Evolutionary conservation across 2,329 filamentous ascomycete genomes (phyloP), one percentile per base, ranked within the genome.

Genomic region (Parascedosporium putredinis): DNA sequence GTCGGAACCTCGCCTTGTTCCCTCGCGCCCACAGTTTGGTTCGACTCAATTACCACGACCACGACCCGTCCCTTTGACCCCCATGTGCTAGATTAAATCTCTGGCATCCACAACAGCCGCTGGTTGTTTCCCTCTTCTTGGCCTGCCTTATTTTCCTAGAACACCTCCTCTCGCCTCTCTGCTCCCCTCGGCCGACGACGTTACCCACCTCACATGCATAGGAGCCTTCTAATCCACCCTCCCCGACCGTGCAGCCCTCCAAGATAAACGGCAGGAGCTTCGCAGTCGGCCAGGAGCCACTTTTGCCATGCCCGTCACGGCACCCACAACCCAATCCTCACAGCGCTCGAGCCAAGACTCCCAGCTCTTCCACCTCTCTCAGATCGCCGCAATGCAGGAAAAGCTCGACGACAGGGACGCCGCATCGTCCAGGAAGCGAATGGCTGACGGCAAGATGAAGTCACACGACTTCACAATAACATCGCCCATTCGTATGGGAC

Each of bases 361-460:
- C 16, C 74, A 78, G 56, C 58, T 78, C 33, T 65, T 76, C 24
- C 72, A 72, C 54, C 62, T 76, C n/a, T 76, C 73, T 5, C 68
- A 75, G 53, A 63, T 75, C 38, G 74, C 74, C 27, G 72, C 74
- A 45, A 64, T 64, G 27, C 68, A 72, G 59, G 65, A 71, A 55
- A 69, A 69, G 58, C 67, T 74, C 59, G 59, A 57, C n/a, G 64
- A 68, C 45, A 55, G 58, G 62, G 51, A 68, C 61, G 25, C 47
- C 46, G 27, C 40, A 14, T 58, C 62, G 24, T 70, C 71, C 33
- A 76, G 78, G 52, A 90, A 90, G 67, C 74, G 86, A 57, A 88
- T 78, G 54, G 84, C 84, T 34, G 81, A 83, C 59, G 86, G 84
- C 16, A 68, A 76, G 31, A 70, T 86, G 42, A 89, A 86, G 63